Conservation (phyloP, 2,329 filamentous ascomycete species). For the Biscogniauxia marginata region DNA sequence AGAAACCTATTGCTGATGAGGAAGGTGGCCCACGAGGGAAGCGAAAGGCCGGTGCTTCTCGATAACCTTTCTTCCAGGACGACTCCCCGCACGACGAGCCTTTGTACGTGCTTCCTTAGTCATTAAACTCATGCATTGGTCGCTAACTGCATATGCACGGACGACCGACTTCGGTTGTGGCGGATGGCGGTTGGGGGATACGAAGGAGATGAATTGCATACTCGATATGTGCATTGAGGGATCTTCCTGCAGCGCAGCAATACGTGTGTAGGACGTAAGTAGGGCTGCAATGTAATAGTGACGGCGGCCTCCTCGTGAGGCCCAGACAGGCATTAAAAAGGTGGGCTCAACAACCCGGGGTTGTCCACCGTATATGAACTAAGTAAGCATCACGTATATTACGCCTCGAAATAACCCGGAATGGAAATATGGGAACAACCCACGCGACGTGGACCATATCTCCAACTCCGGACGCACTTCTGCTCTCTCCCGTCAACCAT, state of each 20-base stretch:
- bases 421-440: neutral
- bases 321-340: neutral
- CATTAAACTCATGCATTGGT: neutral
- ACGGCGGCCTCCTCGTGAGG: neutral
- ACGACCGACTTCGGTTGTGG: neutral
- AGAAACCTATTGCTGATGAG: neutral
- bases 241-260: neutral
- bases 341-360: neutral
- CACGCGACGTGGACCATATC: neutral
- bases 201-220: neutral
- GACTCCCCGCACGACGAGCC: neutral
- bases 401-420: neutral
- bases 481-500: neutral
- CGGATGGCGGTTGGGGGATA: neutral
- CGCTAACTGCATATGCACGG: neutral
- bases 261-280: neutral
- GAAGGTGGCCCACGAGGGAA: neutral
- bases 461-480: neutral
- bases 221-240: neutral
- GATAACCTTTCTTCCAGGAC: neutral
- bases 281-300: neutral
- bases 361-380: neutral
- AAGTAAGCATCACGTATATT: neutral
- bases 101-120: neutral
- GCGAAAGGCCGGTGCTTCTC: neutral